Base-by-base conservation (phyloP, 2,329 filamentous ascomycete genomes). In the Bisporella sp. region DNA sequence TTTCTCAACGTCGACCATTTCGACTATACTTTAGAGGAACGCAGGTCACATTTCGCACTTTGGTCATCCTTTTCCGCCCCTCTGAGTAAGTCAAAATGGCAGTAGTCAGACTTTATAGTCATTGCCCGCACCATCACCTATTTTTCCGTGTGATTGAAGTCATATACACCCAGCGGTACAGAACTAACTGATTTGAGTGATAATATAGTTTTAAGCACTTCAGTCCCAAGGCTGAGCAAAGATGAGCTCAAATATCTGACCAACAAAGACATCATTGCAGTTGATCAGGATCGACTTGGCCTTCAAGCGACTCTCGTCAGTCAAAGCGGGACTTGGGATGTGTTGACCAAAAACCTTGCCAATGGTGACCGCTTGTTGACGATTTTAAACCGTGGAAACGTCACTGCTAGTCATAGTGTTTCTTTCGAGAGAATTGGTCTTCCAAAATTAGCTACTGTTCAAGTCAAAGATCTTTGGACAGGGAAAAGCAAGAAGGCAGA, bases 311-410 rank as follows among this genome's bases (percentile, higher is more conserved):
- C 74, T 4, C 61, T 77, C 29, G 72, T 73, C 5, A 73, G 68
- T 48, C 70, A 72, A 32, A 67, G 71, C 52, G 63, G 54, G 0
- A 63, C 56, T 4, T 71, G 71, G 59, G 73, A 77, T 54, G 67
- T 76, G 4, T 57, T 77, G 39, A 72, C 71, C 9, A 72, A 72
- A 59, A 71, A 65, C 49, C 59, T 77, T 11, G 69, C 66, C 6
- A 73, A 74, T 47, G 71, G 72, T 3, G 73, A 75, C 54, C 65
- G 73, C 4, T 53, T 77, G 7, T 58, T 76, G n/a, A 71, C 71
- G 0, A 62, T 76, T 6, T 59, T 77, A 12, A 77, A 77, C 56
- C 64, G 67, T 7, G 71, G 70, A 1, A 61, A 64, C 1, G 59
- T 48, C 2, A 64, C 62, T 5, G 59, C 62, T 3, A 65, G 45